Evolutionary conservation across 148 eudicot species (phyloP), one percentile per base, ranked within the genome.

Genomic region (Arbutus unedo): DNA sequence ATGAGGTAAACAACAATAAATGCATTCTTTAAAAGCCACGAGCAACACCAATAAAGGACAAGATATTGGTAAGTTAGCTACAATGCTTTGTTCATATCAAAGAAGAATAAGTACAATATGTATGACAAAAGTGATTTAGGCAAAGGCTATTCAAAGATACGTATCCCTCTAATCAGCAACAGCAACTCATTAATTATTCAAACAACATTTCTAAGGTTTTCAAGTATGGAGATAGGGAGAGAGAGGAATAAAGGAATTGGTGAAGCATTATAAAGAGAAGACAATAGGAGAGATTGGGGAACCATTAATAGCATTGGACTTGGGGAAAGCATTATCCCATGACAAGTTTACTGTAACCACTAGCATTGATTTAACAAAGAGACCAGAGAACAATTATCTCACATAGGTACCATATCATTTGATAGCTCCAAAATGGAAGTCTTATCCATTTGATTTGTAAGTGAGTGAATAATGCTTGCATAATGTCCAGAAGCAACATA

Each of bases 401-500:
- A 74, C 72, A 85, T 76, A 81, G 83, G 70, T 85, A 96, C 99
- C 94, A 82, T 84, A 87, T 96, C 99, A 85, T 85, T 90, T 82
- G 99, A 96, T 59, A 96, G 87, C 88, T 92, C 89, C 88, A 96
- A 87, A 71, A 87, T 48, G 77, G 98, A 94, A 77, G 87, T 91
- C 73, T 83, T 87, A 66, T 85, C 81, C 71, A 48, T 54, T 72
- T 88, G 86, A 75, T 86, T 89, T 5, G 77, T n/a, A 79, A 84
- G 82, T 49, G 89, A 85, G 82, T 94, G 99, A 84, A 90, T 62
- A 78, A 96, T 89, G 64, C 89, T 94, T 84, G 99, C 99, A 85
- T 96, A 96, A 85, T 96, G 99, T 82, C 99, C 99, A 48, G 99
- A 96, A 81, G 94, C 99, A 86, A 96, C 88, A 87, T 85, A 94